Evolutionary conservation across 2,329 filamentous ascomycete genomes (phyloP), one percentile per base, ranked within the genome.

Genomic region (Chrysoporthe austroafricana): DNA sequence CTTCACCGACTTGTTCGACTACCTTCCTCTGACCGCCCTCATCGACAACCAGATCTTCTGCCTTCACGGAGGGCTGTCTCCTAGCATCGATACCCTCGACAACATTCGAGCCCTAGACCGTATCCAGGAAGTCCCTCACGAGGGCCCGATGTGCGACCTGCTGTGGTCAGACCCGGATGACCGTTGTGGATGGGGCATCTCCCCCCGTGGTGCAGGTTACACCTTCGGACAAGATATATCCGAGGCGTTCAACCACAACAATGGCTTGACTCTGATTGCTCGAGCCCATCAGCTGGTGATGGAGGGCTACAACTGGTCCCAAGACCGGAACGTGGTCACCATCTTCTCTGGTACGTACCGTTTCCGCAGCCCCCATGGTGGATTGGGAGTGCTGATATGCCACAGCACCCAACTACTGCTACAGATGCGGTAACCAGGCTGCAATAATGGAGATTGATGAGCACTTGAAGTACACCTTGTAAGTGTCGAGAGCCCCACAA

Each of bases 361-460:
- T 4, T 16, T 21, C 14, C 11, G 18, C 34, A 61, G 4, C 2
- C 39, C 9, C 7, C 59, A n/a, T 9, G n/a, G 58, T 66, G 68
- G 66, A 67, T 68, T 18, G n/a, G 34, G 48, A 16, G 64, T 50
- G 63, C 76, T 80, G 72, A 80, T 71, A 34, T 52, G 64, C 70
- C 71, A 21, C 76, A 89, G 92, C 92, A 64, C 92, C 92, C 71
- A 95, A 95, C 80, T 99, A 99, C 86, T 99, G 95, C 85, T 98
- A 99, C 86, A 89, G 96, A 79, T 99, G 96, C 78, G 96, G 96
- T 77, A 99, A 99, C 82, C 96, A 98, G 82, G 96, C 96, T 67
- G 96, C 96, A n/a, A 98, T 99, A 80, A 99, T 99, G 96, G 96
- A 98, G 82, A 99, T 99, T 80, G 96, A 98, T 73, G 96, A 99